phyloP scores from a whole-genome alignment of 768 basidiomycete species.

The Postia placenta region DNA sequence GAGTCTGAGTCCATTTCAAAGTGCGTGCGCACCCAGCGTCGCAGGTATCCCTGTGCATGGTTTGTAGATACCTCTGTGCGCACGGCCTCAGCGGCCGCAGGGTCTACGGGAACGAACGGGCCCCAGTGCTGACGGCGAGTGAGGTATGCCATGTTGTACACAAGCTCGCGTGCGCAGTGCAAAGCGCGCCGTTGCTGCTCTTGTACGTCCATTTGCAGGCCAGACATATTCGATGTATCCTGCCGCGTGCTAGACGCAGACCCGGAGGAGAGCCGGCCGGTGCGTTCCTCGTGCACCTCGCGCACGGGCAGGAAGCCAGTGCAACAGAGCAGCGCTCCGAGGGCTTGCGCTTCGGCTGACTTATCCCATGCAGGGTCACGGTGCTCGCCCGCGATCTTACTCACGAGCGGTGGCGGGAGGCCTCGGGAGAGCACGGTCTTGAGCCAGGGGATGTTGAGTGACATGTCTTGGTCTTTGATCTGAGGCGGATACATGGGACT shows the following conservation, averaged over 20 bases:
- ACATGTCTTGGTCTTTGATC: conserved; percentile 13
- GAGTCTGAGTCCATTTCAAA: neutral
- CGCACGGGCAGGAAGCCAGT: conserved; percentile 33
- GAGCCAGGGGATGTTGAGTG: conserved; percentile 29
- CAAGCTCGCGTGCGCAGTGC: conserved; percentile 6
- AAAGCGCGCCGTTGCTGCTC: conserved; percentile 6
- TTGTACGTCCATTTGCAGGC: conserved; percentile 6
- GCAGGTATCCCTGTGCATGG: neutral
- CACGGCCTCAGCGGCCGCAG: neutral
- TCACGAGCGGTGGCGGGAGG: conserved; percentile 18
- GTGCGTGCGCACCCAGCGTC: neutral
- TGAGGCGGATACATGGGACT: neutral
- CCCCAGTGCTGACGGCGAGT: conserved; percentile 16
- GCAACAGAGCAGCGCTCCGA: conserved; percentile 35
- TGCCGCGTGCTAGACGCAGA: neutral
- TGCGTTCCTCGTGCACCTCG: conserved; percentile 2
- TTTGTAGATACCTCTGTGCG: neutral
- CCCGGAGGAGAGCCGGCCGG: neutral
- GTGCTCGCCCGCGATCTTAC: conserved; percentile 10
- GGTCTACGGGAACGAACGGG: conserved; percentile 12
- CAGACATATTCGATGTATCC: neutral
- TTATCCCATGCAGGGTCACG: conserved; percentile 1
- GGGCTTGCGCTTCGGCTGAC: conserved; percentile 24
- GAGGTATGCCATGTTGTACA: conserved; percentile 17
- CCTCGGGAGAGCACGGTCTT: conserved; percentile 21